These are phyloP conservation scores for Apostasia shenzhenica DNA, from an alignment of 106 monocot species.

Conservation along the genomic window DNA sequence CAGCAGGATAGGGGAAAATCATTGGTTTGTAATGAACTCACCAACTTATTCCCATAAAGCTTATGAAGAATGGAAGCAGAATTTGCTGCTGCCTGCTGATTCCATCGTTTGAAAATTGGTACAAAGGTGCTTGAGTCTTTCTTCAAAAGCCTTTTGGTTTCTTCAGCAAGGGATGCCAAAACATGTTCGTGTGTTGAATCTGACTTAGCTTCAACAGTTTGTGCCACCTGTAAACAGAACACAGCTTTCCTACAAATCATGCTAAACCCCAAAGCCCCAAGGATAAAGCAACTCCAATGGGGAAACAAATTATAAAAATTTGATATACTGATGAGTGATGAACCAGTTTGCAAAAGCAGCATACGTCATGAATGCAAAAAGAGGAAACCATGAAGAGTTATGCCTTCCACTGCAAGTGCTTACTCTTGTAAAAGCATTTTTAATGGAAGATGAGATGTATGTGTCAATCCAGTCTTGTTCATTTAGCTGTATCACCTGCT, in stretches of 20 bases:
- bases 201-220: constrained; percentile 47
- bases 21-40: constrained; percentile 18
- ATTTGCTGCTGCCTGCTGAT: constrained; percentile 64
- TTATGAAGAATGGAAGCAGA: constrained; percentile 90
- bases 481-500: constrained; percentile 27
- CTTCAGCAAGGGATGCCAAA: constrained; percentile 78
- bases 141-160: constrained; percentile 76
- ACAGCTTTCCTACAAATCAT: background rate
- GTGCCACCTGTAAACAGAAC: constrained; percentile 41
- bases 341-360: background rate
- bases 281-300: background rate
- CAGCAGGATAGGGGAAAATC: background rate
- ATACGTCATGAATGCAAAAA: background rate
- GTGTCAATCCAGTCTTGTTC: constrained; percentile 73
- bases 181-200: constrained; percentile 64
- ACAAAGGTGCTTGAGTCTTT: constrained; percentile 66
- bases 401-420: constrained; percentile 12
- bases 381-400: background rate
- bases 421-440: constrained; percentile 79
- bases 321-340: background rate
- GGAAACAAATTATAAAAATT: too few relatives aligned
- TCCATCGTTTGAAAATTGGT: constrained; percentile 67
- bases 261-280: background rate
- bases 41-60: constrained; percentile 87
- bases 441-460: constrained; percentile 77